Conservation (phyloP, 2,329 filamentous ascomycete genomes). For the Hymenoscyphus repandus region DNA sequence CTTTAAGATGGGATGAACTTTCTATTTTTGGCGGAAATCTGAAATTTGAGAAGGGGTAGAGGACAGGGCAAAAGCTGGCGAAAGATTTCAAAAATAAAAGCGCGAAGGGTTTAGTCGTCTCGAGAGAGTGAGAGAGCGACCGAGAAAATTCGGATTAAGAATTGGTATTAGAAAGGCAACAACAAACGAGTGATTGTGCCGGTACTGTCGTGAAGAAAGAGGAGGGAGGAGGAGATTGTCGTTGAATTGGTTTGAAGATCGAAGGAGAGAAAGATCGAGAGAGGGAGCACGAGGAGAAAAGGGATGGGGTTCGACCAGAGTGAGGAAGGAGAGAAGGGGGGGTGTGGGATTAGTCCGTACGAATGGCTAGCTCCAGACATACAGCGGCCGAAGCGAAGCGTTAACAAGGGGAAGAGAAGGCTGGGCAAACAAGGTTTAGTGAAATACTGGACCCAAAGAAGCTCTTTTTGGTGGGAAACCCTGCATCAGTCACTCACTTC, state of each 20-base stretch:
- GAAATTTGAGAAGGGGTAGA: neutral
- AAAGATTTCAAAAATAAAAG: constrained; percentile 3
- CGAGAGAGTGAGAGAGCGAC: constrained; percentile 23
- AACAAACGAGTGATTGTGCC: constrained; percentile 22
- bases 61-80: neutral
- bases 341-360: too few relatives aligned
- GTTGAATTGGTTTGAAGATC: constrained; percentile 3
- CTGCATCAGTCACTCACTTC: too few relatives aligned
- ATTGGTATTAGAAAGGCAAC: constrained; percentile 15
- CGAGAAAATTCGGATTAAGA: constrained; percentile 16
- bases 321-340: too few relatives aligned
- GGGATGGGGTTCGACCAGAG: too few relatives aligned
- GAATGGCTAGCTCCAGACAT: too few relatives aligned
- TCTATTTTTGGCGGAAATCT: neutral
- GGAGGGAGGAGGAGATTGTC: neutral
- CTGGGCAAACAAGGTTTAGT: too few relatives aligned
- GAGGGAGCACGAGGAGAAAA: neutral
- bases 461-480: too few relatives aligned
- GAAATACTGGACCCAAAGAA: too few relatives aligned
- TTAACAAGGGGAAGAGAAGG: too few relatives aligned
- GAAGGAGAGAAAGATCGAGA: neutral
- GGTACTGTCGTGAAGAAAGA: neutral
- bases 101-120: constrained; percentile 10
- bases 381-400: too few relatives aligned
- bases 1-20: neutral